Evolutionary conservation across 257 asterid species (phyloP), one percentile per base, ranked within the genome.

Genomic region (Solanum corneliomulleri): DNA sequence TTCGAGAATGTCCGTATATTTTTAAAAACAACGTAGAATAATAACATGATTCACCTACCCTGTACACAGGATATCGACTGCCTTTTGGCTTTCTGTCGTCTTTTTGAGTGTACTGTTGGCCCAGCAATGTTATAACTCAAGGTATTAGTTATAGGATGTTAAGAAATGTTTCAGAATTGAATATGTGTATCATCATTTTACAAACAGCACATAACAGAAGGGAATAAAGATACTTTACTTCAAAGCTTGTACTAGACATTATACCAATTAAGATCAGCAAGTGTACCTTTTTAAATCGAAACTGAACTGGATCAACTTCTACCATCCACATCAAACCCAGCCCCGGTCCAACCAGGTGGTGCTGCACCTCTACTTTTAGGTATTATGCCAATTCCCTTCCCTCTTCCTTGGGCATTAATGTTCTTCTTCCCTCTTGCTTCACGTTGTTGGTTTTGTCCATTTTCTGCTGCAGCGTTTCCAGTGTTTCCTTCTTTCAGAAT

Each of bases 321-420:
- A 76, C 94, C 90, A 81, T 95, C 98, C 39, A 95, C 97, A 88
- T 96, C 97, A 92, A 96, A 95, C 85, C 98, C 98, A 80, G 99
- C 92, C 64, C 99, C 98, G 3, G 96, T 96, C 99, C 98, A 96
- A 88, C 97, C 98, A 83, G 96, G 92, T 45, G 90, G 80, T 66
- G 93, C 92, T 78, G 94, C 89, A 86, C 91, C 94, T 90, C 95
- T 91, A 88, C 97, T 92, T 91, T 94, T 96, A 37, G 95, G 93
- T 47, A 94, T 90, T 88, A 95, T 95, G 85, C 98, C 98, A 39
- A 93, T 91, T 88, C 97, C 98, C 71, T 90, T 93, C 80, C 92
- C 96, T 89, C 92, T 93, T 83, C 98, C 98, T 70, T 95, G 98
- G 88, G 89, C 85, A 82, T 77, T 85, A 86, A 82, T 75, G 89